Evolutionary conservation across 2,329 filamentous ascomycete species (phyloP), one percentile per base, ranked within the genome.

Genomic region (Magnaporthiopsis rhizophila): DNA sequence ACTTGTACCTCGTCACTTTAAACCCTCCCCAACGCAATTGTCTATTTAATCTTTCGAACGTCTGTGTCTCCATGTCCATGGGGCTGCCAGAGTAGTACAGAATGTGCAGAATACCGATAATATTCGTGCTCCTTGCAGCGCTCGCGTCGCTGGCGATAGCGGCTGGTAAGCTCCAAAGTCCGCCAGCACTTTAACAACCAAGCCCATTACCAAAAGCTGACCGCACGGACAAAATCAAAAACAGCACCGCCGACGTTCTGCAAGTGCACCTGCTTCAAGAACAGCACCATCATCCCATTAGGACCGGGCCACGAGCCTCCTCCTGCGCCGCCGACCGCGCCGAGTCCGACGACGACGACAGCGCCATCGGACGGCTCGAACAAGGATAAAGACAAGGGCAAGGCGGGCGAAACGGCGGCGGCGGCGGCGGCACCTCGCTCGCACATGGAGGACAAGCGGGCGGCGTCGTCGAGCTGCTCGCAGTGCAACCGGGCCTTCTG

Each of bases 231-330:
- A 62, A 67, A 65, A 66, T 58, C 62, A 63, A 68, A 65, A 67
- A 72, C 70, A 88, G 85, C 82, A 38, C 81, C 84, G 58, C 85
- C 84, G 24, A 84, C 83, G 2, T 89, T 88, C 73, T 89, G 86
- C 80, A 89, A 89, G 80, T 89, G 86, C 77, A 88, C 85, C 69
- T 89, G 86, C 77, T 87, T 87, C 77, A 85, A 84, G 69, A 88
- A 89, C 77, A 86, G 83, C 79, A 88, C 85, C 68, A 86, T 89
- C 70, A 86, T 89, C 71, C 80, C 83, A 18, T 80, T 88, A 12
- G 83, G 80, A n/a, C 80, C 82, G 3, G 74, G 79, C 65, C 70
- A 75, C 63, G 68, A 73, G 64, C 68, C 70, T 70, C 66, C 73
- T 67, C 18, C 65, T 72, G 68, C 67, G 61, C 59, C 70, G 61